Conservation (phyloP, 495 filamentous ascomycete species). For the Aspergillus nanangensis region DNA sequence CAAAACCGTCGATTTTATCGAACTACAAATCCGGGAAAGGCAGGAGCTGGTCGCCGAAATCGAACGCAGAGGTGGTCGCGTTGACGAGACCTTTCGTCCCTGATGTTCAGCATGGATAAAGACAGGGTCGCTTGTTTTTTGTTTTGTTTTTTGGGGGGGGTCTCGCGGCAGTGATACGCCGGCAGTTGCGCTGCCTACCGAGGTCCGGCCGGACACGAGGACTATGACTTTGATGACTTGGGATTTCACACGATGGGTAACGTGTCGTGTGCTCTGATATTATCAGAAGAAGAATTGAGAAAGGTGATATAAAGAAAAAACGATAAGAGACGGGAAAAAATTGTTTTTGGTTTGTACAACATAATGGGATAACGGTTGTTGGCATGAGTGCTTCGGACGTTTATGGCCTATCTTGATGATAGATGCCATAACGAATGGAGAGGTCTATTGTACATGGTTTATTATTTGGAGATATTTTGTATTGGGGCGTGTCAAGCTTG, state of each 20-base stretch:
- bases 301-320: no score
- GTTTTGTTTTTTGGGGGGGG: not conserved
- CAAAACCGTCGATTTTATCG: slow-evolving; percentile 70
- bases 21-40: slow-evolving; percentile 58
- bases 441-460: not conserved
- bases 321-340: not conserved
- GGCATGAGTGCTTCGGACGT: not conserved
- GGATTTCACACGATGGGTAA: not conserved
- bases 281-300: not conserved
- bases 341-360: not conserved
- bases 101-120: slow-evolving; percentile 18
- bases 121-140: no score
- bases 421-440: not conserved
- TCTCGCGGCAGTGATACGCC: not conserved
- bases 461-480: no score
- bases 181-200: slow-evolving; percentile 5
- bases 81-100: slow-evolving; percentile 44
- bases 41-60: slow-evolving; percentile 58
- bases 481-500: no score
- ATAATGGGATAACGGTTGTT: not conserved
- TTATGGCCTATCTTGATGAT: not conserved
- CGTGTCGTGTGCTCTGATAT: not conserved
- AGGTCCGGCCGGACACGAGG: slow-evolving; percentile 9
- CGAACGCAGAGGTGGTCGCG: slow-evolving; percentile 54
- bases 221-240: slow-evolving; percentile 8